Percentiles rank a stretch among this genome's conserved stretches.
phyloP scores from a whole-genome alignment of 495 filamentous ascomycete genomes.

The Xylaria cubensis region DNA sequence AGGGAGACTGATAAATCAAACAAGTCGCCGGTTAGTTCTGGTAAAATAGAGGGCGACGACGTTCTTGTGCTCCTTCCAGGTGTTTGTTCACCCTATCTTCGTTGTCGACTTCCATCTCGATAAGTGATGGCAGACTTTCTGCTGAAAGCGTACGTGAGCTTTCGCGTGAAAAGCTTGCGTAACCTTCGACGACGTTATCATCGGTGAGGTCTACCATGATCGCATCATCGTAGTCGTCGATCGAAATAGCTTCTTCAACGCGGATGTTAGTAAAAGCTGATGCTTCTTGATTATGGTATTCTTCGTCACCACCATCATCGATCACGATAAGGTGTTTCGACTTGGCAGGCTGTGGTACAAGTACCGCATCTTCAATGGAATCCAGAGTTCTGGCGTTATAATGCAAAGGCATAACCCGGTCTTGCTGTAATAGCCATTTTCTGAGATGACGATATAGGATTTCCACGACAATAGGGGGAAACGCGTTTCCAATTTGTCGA shows the following conservation, averaged over 20 bases:
- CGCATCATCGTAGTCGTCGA: slow-evolving; percentile 1
- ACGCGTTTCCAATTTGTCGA: slow-evolving; percentile 85
- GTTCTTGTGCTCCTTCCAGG: neutral
- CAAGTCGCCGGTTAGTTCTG: neutral
- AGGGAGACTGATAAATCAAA: neutral
- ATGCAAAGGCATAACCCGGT: slow-evolving; percentile 42
- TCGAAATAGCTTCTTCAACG: neutral
- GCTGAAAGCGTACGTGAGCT: slow-evolving; percentile 15
- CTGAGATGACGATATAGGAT: slow-evolving; percentile 63
- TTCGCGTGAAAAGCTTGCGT: neutral
- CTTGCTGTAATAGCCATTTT: slow-evolving; percentile 60
- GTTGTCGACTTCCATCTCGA: neutral
- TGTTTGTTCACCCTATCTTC: neutral
- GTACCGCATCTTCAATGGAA: neutral
- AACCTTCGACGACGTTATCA: neutral
- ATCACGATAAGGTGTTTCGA: neutral
- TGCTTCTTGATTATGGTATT: neutral
- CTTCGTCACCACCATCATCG: neutral
- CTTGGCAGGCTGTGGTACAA: neutral
- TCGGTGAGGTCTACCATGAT: neutral
- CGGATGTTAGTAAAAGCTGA: neutral
- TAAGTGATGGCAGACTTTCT: slow-evolving; percentile 15
- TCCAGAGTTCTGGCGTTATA: neutral
- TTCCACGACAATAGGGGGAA: slow-evolving; percentile 68
- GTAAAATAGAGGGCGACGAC: neutral